Conservation (phyloP, 2,329 filamentous ascomycete species). For the Cytospora piceicola region DNA sequence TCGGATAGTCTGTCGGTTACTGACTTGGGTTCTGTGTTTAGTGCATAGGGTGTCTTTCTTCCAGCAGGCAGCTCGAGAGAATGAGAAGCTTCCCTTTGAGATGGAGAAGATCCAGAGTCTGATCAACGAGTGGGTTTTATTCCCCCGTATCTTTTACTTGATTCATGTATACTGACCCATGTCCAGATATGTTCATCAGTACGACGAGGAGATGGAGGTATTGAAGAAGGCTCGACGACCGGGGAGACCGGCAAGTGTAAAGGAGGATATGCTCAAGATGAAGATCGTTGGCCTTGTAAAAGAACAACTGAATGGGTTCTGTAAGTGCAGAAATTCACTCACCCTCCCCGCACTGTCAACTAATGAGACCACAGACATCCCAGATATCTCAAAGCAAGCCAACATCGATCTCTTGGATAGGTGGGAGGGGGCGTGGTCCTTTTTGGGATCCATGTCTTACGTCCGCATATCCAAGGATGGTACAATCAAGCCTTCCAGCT, state of each 20-base stretch:
- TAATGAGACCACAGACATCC: slow-evolving; percentile 58
- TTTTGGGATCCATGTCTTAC: slow-evolving; percentile 76
- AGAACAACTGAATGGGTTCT: slow-evolving; percentile 83
- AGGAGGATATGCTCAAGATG: slow-evolving; percentile 76
- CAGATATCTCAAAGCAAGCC: slow-evolving; percentile 71
- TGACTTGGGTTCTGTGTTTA: slow-evolving; percentile 39
- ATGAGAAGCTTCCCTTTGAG: slow-evolving; percentile 54
- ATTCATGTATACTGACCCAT: slow-evolving; percentile 14
- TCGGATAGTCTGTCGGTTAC: slow-evolving; percentile 14
- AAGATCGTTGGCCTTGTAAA: slow-evolving; percentile 72
- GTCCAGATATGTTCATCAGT: slow-evolving; percentile 64
- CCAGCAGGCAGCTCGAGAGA: slow-evolving; percentile 64
- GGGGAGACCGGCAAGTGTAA: slow-evolving; percentile 76
- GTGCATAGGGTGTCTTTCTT: slow-evolving; percentile 74
- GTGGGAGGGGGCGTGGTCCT: slow-evolving; percentile 87
- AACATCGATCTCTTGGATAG: slow-evolving; percentile 67
- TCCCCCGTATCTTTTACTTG: neutral
- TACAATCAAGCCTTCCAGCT: slow-evolving; percentile 68
- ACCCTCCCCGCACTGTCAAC: slow-evolving; percentile 17
- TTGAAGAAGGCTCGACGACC: slow-evolving; percentile 72
- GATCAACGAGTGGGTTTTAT: slow-evolving; percentile 59
- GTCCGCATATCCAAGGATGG: slow-evolving; percentile 72
- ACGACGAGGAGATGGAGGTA: slow-evolving; percentile 70
- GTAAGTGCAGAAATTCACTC: slow-evolving; percentile 49
- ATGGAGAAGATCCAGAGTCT: slow-evolving; percentile 62